Conservation (phyloP, 306 rosid species). For the Trichosanthes truncata region DNA sequence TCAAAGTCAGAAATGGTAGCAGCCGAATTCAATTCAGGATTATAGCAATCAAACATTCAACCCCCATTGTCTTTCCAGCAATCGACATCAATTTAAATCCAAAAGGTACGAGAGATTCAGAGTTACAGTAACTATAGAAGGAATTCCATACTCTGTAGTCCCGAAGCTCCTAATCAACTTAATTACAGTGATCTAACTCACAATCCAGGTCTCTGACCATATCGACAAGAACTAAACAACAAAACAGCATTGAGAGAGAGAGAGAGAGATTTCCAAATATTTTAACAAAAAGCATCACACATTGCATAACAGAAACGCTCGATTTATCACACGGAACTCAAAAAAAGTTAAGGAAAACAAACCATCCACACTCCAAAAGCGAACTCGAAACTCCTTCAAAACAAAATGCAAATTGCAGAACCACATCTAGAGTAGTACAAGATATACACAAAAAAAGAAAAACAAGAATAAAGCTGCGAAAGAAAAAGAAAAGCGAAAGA, state of each 20-base stretch:
- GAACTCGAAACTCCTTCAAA: not conserved
- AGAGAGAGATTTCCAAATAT: not conserved
- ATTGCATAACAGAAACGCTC: not conserved
- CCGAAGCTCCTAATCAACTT: not conserved
- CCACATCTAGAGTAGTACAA: not conserved
- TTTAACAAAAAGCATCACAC: not conserved
- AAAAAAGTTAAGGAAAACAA: not conserved
- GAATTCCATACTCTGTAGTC: not conserved
- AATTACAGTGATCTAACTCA: not conserved
- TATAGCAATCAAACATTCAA: not conserved
- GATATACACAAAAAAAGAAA: not conserved
- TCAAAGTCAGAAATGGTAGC: not conserved
- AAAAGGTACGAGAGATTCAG: not conserved
- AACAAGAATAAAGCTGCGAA: slow-evolving; percentile 1
- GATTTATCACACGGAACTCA: not conserved
- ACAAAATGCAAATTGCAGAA: not conserved
- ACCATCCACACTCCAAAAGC: not conserved
- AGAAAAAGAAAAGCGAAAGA: not conserved
- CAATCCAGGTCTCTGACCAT: not conserved
- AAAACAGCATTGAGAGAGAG: not conserved
- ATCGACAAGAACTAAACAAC: not conserved
- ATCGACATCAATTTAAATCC: not conserved
- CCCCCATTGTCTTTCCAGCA: not conserved
- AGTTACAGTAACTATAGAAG: not conserved
- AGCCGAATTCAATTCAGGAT: not conserved